phyloP scores from a whole-genome alignment of 257 asterid species.

The Lavandula angustifolia region DNA sequence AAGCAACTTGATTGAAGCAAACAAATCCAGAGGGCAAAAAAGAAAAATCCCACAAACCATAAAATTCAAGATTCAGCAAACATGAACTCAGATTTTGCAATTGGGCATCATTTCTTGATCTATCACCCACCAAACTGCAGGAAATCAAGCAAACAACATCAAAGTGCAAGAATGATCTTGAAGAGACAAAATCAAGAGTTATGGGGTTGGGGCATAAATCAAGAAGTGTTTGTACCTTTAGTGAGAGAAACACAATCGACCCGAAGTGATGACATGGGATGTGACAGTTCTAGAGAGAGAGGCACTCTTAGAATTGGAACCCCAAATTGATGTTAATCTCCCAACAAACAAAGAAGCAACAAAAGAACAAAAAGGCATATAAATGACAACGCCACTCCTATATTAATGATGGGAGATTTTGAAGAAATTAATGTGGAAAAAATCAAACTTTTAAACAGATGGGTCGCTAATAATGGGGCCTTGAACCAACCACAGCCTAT shows the following conservation, averaged over 20 bases:
- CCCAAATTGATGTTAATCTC: constrained; percentile 43
- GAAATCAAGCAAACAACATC: constrained; percentile 37
- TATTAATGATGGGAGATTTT: constrained; percentile 44
- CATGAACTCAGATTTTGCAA: constrained; percentile 26
- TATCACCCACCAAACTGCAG: constrained; percentile 20
- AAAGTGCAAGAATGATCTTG: constrained; percentile 24
- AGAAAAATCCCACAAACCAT: constrained; percentile 5
- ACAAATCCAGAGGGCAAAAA: constrained; percentile 22
- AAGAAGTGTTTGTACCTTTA: constrained; percentile 44
- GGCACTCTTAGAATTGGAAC: constrained; percentile 35
- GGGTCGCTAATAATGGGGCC: constrained; percentile 56
- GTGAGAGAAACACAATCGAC: constrained; percentile 33
- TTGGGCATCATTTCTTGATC: constrained; percentile 41
- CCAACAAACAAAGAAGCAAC: constrained; percentile 10
- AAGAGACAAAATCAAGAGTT: constrained; percentile 39
- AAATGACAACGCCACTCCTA: constrained; percentile 27
- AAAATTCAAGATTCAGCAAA: constrained; percentile 31
- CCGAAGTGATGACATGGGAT: constrained; percentile 36
- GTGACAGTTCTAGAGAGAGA: constrained; percentile 47
- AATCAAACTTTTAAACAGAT: constrained; percentile 46
- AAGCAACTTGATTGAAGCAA: constrained; percentile 14
- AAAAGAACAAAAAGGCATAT: constrained; percentile 14
- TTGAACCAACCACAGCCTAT: constrained; percentile 51
- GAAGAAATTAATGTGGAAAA: constrained; percentile 49
- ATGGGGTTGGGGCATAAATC: constrained; percentile 51